Percentiles rank a stretch among this genome's conserved stretches.
Conservation (phyloP, 768 basidiomycete species). For the Leucocoprinus birnbaumii region DNA sequence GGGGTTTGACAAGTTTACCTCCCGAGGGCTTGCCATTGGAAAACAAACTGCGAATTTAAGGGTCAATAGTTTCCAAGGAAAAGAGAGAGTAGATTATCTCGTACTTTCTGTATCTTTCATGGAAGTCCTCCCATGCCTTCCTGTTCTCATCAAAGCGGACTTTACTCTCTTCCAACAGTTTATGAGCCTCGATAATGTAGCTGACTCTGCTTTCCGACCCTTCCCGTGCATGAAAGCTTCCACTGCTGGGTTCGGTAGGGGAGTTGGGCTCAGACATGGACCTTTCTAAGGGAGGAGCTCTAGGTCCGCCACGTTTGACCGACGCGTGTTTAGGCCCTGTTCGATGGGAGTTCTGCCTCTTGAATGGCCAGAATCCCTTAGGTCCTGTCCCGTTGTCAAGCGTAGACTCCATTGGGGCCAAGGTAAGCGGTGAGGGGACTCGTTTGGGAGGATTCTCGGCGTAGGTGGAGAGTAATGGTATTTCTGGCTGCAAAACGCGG, state of each 20-base stretch:
- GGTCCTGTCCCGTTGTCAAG: neutral
- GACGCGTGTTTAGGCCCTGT: neutral
- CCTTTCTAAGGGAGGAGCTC: constrained; percentile 1
- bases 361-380: constrained; percentile 8
- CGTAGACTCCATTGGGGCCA: neutral
- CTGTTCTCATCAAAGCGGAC: constrained; percentile 7
- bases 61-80: neutral
- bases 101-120: constrained; percentile 6
- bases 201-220: neutral
- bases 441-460: neutral
- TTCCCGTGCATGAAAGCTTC: neutral
- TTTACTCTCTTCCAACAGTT: constrained; percentile 8
- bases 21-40: constrained; percentile 3
- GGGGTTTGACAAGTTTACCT: constrained; percentile 8
- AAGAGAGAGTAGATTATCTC: neutral
- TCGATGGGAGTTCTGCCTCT: neutral
- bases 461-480: constrained; percentile 1
- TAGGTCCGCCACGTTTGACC: neutral
- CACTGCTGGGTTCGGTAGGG: constrained; percentile 1
- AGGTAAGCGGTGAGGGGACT: neutral
- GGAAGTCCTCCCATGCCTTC: constrained; percentile 6
- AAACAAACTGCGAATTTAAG: neutral
- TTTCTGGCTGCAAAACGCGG: neutral
- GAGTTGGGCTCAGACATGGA: constrained; percentile 11
- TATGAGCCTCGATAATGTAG: neutral